A percentile compares a stretch with the other conserved stretches of the same genome.
Conservation (phyloP, 139 green algal genomes). For the Spirogloea muscicola region DNA sequence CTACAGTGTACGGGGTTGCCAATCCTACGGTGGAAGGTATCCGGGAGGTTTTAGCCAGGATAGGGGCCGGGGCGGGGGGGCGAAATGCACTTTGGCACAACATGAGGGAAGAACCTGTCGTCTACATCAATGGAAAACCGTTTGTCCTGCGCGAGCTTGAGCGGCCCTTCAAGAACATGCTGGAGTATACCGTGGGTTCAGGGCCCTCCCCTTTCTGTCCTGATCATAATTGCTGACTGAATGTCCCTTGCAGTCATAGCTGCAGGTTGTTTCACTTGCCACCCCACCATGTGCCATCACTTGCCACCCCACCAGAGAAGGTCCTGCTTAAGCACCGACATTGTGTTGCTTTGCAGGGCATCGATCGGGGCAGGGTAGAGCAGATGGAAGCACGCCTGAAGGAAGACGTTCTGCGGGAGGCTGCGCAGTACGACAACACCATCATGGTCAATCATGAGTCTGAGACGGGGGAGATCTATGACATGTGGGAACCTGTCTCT, state of each 20-base stretch:
- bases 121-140: slow-evolving; percentile 89
- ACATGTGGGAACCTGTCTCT: slow-evolving; percentile 20
- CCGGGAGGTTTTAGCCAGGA: slow-evolving; percentile 57
- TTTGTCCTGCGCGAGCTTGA: slow-evolving; percentile 88
- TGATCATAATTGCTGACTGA: too few species aligned
- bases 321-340: too few species aligned
- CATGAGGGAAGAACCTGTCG: slow-evolving; percentile 89
- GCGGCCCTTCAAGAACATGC: slow-evolving; percentile 87
- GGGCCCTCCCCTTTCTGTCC: not conserved
- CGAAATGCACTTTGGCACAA: slow-evolving; percentile 76
- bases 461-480: slow-evolving; percentile 24
- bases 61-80: slow-evolving; percentile 20
- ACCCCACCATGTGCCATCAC: too few species aligned
- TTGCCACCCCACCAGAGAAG: too few species aligned
- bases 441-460: slow-evolving; percentile 78
- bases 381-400: slow-evolving; percentile 87
- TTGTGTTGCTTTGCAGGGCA: slow-evolving; percentile 69
- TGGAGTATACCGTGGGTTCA: slow-evolving; percentile 71
- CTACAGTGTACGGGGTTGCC: slow-evolving; percentile 83
- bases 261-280: too few species aligned
- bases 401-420: slow-evolving; percentile 79
- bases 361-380: slow-evolving; percentile 73
- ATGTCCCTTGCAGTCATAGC: too few species aligned
- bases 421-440: slow-evolving; percentile 51
- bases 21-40: slow-evolving; percentile 86